Evolutionary conservation across 2,329 filamentous ascomycete species (phyloP), one percentile per base, ranked within the genome.

Genomic region (Cordyceps cateniannulata): DNA sequence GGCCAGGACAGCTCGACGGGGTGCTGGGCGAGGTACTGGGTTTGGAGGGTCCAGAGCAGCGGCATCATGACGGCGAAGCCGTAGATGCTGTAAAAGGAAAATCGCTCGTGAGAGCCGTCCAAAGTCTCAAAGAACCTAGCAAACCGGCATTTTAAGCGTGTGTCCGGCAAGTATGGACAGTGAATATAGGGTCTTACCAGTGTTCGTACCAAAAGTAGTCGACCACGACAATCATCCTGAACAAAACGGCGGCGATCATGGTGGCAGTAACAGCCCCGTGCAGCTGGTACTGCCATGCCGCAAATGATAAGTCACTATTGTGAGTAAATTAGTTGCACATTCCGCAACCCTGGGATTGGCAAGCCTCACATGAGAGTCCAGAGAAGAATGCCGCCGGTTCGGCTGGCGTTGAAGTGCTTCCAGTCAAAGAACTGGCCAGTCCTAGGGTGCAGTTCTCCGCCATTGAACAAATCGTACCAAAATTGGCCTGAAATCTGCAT

Each of bases 1-100:
- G 47, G 47, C 25, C 24, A 18, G 7, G 47, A n/a, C 14, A 49
- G 47, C 47, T 29, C 47, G 7, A 49, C 24, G 9, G 47, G 47
- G 20, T 49, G 47, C 24, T 18, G 47, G 4, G 47, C 47, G 5
- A 49, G 47, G 47, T 49, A 49, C 25, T 49, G 58, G 5, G 49
- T 60, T n/a, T 60, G 58, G 18, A 60, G 49, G 7, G 58, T 60
- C 58, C 58, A 60, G 12, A 60, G 10, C 6, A 53, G 58, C 18
- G 58, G 58, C 58, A 60, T 48, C 48, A 60, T 45, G 49, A 40
- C 58, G 25, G 58, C 58, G 44, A 60, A 60, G 8, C 58, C 58
- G 40, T 60, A 60, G 18, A 60, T 60, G 47, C 29, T 60, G 38
- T 60, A 60, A n/a, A 60, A 60, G 3, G 58, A 60, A 49, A 60